Base-by-base conservation (phyloP, 148 eudicot genomes). In the Pouteria glomerata region DNA sequence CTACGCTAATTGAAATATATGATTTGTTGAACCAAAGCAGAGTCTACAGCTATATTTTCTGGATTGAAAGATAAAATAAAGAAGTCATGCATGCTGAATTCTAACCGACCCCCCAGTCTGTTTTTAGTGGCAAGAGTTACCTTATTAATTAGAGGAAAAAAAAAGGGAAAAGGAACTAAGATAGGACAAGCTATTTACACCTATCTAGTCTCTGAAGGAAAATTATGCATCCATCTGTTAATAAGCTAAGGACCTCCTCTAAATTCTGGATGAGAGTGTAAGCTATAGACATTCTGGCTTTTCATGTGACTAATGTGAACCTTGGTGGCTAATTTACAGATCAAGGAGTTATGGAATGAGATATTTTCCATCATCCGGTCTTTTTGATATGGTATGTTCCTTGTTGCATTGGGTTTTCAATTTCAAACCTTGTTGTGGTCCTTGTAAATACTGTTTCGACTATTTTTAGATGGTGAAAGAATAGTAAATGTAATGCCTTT, bases 261-360 rank as follows among this genome's bases (percentile, higher is more conserved):
- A 4, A 39, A 39, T 39, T 39, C 44, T 39, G 10, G 44, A 39
- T 39, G 44, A 39, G 44, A 39, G n/a, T n/a, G 44, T 39, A 39
- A 39, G 10, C 44, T 4, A 6, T 26, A 44, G 51, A 30, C 48
- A 65, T 50, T 66, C 63, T 31, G 57, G 57, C 67, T n/a, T 74
- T 74, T 69, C 70, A 56, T 30, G 59, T 70, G n/a, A 89, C 87
- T 88, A 75, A 84, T 69, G 63, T 74, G 69, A 83, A 77, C 81
- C 77, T 85, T 89, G 84, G 81, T 90, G 88, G 85, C 85, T 77
- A 77, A 82, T 87, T 94, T 91, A 73, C 98, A 91, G 98, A 90
- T 91, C 76, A 86, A 83, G 95, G 83, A 88, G 87, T 86, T 66
- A 76, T 73, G 74, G 89, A 77, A 84, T 96, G 83, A 81, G 92